Conservation (phyloP, 2,329 filamentous ascomycete genomes). For the Hymenoscyphus occultus region DNA sequence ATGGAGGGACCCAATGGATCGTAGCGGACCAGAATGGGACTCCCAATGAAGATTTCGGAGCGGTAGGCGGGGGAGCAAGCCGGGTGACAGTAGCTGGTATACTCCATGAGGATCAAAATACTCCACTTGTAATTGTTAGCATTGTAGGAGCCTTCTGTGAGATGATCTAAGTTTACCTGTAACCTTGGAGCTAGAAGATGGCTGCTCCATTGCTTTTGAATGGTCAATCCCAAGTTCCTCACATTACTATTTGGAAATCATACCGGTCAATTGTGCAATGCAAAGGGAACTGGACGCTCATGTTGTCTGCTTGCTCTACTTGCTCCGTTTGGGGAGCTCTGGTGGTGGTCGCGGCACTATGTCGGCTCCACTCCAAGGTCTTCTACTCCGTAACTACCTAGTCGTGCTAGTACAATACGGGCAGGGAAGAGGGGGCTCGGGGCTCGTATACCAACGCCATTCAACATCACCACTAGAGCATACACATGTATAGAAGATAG, state of each 20-base stretch:
- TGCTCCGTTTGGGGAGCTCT: neutral
- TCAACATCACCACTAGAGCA: too few species aligned
- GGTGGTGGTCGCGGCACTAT: neutral
- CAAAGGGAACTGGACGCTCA: neutral
- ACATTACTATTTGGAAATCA: neutral
- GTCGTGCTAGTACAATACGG: too few species aligned
- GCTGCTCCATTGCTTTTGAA: constrained; percentile 56
- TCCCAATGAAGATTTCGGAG: constrained; percentile 96
- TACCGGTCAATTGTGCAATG: neutral
- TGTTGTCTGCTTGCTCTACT: neutral
- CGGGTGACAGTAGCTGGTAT: constrained; percentile 76
- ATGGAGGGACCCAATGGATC: constrained; percentile 90
- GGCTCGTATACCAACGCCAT: too few species aligned
- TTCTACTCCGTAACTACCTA: too few species aligned
- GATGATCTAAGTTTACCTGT: constrained; percentile 53
- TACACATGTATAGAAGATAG: too few species aligned
- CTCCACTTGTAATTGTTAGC: constrained; percentile 61
- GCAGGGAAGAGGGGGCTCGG: too few species aligned
- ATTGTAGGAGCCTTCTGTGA: constrained; percentile 16
- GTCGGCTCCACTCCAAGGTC: too few species aligned
- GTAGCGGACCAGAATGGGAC: constrained; percentile 82
- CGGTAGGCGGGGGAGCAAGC: constrained; percentile 75
- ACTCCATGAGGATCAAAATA: constrained; percentile 92
- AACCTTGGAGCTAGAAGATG: constrained; percentile 72
- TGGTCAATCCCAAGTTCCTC: neutral